Conservation (phyloP, 345 rosid species). For the Passiflora organensis region DNA sequence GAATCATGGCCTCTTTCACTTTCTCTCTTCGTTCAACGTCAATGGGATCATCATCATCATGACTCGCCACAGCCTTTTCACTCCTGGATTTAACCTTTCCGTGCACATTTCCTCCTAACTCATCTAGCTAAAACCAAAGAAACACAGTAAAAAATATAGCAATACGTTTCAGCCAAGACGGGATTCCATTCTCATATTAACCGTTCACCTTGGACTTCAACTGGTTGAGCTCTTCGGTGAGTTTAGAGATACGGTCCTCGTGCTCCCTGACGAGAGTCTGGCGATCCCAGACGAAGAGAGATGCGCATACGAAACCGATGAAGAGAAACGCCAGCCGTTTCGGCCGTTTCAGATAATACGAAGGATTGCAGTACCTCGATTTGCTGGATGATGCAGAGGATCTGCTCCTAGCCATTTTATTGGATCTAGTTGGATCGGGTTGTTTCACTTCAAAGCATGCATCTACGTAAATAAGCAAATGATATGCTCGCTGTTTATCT, state of each 20-base stretch:
- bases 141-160: neutral
- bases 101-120: conserved; percentile 3
- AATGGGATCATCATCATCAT: conserved; percentile 50
- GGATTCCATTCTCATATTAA: neutral
- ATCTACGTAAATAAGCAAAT: too few species aligned
- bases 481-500: too few species aligned
- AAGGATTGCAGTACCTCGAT: conserved; percentile 64
- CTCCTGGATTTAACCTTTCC: conserved; percentile 3
- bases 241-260: conserved; percentile 56
- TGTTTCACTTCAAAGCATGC: too few species aligned
- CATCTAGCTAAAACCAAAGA: conserved; percentile 18
- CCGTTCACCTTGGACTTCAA: conserved; percentile 35
- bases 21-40: conserved; percentile 67
- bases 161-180: too few species aligned
- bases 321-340: conserved; percentile 66
- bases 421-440: neutral
- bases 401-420: conserved; percentile 44
- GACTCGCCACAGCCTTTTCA: conserved; percentile 17
- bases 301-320: conserved; percentile 54
- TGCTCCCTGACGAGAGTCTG: conserved; percentile 66
- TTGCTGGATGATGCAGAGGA: conserved; percentile 32
- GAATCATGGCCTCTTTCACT: conserved; percentile 94
- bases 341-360: conserved; percentile 69
- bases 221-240: conserved; percentile 30
- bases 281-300: conserved; percentile 80